Conservation (phyloP, 1,139 yeast species). For the Diutina mesorugosa region DNA sequence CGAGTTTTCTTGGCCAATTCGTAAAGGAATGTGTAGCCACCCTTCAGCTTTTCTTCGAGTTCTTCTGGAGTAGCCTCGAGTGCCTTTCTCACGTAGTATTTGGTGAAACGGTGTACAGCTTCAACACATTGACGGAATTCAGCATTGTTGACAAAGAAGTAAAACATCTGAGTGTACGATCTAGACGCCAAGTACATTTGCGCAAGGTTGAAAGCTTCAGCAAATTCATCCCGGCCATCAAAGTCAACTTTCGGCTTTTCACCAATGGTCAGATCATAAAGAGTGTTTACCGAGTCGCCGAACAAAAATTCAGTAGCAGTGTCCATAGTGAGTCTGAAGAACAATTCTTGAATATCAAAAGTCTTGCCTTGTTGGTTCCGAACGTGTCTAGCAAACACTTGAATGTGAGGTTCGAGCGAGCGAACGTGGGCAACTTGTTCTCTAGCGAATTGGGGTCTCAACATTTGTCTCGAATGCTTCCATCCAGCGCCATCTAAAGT, state of each 20-base stretch:
- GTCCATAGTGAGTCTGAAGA: conserved; percentile 11
- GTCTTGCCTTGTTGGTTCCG: conserved; percentile 9
- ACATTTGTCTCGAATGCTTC: conserved; percentile 45
- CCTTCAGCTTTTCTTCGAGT: not conserved
- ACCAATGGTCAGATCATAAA: conserved; percentile 4
- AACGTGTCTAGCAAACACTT: conserved; percentile 22
- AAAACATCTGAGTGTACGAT: conserved; percentile 5
- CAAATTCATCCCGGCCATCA: not conserved
- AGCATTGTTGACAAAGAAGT: conserved; percentile 5
- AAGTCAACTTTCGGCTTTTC: not conserved
- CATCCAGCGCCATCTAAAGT: conserved; percentile 37
- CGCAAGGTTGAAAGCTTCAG: conserved; percentile 7
- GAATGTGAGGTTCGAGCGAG: conserved; percentile 34
- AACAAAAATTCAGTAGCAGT: conserved; percentile 9
- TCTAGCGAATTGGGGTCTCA: conserved; percentile 46
- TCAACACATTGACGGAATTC: conserved; percentile 11
- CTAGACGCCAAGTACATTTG: conserved; percentile 6
- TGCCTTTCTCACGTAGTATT: not conserved
- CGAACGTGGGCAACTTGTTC: conserved; percentile 41
- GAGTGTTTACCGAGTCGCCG: conserved; percentile 8
- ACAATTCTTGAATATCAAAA: conserved; percentile 18
- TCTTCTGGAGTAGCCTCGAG: not conserved
- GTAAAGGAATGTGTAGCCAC: conserved; percentile 1
- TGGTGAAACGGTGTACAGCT: conserved; percentile 3
- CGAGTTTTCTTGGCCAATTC: conserved; percentile 2